These are phyloP conservation scores for Pestalotiopsis sp. DNA, from an alignment of 2,329 filamentous ascomycete species.

Conservation along the genomic window DNA sequence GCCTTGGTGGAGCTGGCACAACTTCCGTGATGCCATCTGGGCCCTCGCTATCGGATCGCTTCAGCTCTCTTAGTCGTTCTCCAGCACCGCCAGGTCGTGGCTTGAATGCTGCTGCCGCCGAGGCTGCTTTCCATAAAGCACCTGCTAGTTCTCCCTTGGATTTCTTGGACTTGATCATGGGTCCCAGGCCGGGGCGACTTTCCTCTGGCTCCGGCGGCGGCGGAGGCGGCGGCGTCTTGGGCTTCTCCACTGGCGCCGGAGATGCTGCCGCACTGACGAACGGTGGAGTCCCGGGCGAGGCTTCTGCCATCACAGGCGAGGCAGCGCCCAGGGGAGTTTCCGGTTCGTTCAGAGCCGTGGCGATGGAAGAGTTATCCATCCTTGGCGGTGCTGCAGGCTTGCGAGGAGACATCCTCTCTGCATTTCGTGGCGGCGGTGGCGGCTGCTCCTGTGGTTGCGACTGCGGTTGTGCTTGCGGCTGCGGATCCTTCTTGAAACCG, in stretches of 20 bases:
- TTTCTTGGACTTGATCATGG: slow-evolving; percentile 85
- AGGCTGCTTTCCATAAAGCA: slow-evolving; percentile 79
- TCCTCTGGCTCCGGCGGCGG: slow-evolving; percentile 40
- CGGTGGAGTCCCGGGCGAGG: slow-evolving; percentile 16
- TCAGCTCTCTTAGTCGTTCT: slow-evolving; percentile 70
- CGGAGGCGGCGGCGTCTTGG: slow-evolving; percentile 30
- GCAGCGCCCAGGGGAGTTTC: slow-evolving; percentile 14
- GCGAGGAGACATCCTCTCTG: slow-evolving; percentile 49
- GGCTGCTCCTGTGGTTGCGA: slow-evolving; percentile 40
- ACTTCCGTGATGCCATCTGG: slow-evolving; percentile 90
- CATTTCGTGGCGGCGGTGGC: slow-evolving; percentile 53
- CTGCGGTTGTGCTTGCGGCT: slow-evolving; percentile 46
- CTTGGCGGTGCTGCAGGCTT: slow-evolving; percentile 43
- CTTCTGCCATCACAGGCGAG: slow-evolving; percentile 15
- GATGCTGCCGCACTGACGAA: slow-evolving; percentile 24
- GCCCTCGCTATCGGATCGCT: slow-evolving; percentile 64
- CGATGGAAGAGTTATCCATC: slow-evolving; percentile 35
- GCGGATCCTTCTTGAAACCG: slow-evolving; percentile 45
- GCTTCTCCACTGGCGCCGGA: slow-evolving; percentile 28
- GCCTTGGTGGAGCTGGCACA: slow-evolving; percentile 73
- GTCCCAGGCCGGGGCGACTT: slow-evolving; percentile 75
- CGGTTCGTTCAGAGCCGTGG: slow-evolving; percentile 31
- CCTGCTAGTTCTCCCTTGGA: slow-evolving; percentile 75
- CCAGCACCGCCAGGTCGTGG: slow-evolving; percentile 86
- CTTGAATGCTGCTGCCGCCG: slow-evolving; percentile 75